Evolutionary conservation across 2,329 filamentous ascomycete species (phyloP).

Genomic region (Anisogramma anomala): DNA sequence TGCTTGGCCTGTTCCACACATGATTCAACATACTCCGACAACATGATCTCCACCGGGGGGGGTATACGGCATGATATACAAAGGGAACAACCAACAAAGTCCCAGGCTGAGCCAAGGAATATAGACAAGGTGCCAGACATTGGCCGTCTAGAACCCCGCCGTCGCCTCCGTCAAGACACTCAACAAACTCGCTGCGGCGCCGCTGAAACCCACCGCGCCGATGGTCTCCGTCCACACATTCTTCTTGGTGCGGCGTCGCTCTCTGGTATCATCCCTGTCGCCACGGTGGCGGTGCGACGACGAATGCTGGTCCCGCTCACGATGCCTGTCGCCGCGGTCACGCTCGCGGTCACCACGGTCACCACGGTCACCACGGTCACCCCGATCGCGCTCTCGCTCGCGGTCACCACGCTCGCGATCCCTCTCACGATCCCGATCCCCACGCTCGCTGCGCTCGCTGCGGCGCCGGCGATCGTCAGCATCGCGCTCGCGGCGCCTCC

Average conservation of each 20-base stretch:
- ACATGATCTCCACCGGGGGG: no score
- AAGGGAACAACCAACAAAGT: no score
- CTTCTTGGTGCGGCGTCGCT: conserved; percentile 27
- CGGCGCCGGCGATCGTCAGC: conserved; percentile 16
- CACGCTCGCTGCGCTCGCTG: conserved; percentile 21
- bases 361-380: conserved; percentile 21
- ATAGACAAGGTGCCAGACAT: no score
- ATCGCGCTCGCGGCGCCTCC: conserved; percentile 13
- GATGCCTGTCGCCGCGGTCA: conserved; percentile 25
- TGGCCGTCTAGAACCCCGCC: conserved; percentile 20
- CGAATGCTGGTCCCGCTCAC: conserved; percentile 23
- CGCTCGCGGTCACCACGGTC: conserved; percentile 25
- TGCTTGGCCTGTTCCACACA: no score
- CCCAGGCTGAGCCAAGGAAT: no score
- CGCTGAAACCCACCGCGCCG: conserved; percentile 47
- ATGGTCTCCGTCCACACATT: conserved; percentile 42
- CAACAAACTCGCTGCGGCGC: conserved; percentile 47
- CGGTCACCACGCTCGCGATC: conserved; percentile 22
- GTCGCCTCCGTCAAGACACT: conserved; percentile 48
- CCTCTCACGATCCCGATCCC: conserved; percentile 3
- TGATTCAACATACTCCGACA: no score
- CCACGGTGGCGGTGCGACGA: conserved; percentile 23
- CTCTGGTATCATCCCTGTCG: conserved; percentile 22
- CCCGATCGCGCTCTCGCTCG: conserved; percentile 27
- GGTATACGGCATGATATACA: no score